These are phyloP conservation scores for Penicillium cinerascens DNA, from an alignment of 495 filamentous ascomycete species.

Conservation along the genomic window DNA sequence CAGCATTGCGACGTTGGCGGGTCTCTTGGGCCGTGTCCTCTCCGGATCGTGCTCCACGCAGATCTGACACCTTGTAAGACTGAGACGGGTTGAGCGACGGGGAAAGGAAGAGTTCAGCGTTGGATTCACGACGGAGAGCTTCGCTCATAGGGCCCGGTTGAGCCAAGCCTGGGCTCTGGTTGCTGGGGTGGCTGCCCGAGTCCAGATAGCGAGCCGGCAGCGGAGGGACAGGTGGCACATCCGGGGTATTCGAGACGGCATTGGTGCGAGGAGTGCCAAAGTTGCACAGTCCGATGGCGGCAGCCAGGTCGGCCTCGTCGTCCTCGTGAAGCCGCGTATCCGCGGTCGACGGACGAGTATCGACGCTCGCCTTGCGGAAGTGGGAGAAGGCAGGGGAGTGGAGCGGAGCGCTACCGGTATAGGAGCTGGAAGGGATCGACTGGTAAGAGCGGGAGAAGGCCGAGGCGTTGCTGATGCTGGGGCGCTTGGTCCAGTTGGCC, in stretches of 20 bases:
- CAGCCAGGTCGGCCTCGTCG: constrained; percentile 72
- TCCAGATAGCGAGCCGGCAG: constrained; percentile 58
- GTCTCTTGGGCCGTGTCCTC: constrained; percentile 34
- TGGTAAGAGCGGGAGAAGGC: constrained; percentile 82
- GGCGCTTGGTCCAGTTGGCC: constrained; percentile 37
- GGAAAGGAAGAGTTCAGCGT: constrained; percentile 36
- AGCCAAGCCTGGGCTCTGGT: constrained; percentile 23
- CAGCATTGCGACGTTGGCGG: constrained; percentile 59
- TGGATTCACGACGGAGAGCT: constrained; percentile 33
- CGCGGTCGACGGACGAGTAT: constrained; percentile 59
- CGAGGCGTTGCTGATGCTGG: constrained; percentile 57
- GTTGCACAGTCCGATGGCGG: constrained; percentile 89
- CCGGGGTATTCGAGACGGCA: constrained; percentile 64
- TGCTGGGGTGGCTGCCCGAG: constrained; percentile 28
- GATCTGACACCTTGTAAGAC: constrained; percentile 49
- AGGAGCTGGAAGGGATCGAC: constrained; percentile 61
- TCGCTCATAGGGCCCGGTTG: constrained; percentile 38
- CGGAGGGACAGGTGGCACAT: constrained; percentile 83
- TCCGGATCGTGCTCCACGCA: constrained; percentile 39
- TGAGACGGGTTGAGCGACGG: constrained; percentile 44
- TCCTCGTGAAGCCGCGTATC: constrained; percentile 53
- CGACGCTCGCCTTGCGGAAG: constrained; percentile 55
- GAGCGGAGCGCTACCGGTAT: constrained; percentile 43
- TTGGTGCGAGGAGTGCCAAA: constrained; percentile 76
- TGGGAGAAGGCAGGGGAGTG: constrained; percentile 47